A percentile compares a stretch with the other conserved stretches of the same genome.
phyloP scores from a whole-genome alignment of 257 asterid genomes.

The Jaltomata sinuosa region DNA sequence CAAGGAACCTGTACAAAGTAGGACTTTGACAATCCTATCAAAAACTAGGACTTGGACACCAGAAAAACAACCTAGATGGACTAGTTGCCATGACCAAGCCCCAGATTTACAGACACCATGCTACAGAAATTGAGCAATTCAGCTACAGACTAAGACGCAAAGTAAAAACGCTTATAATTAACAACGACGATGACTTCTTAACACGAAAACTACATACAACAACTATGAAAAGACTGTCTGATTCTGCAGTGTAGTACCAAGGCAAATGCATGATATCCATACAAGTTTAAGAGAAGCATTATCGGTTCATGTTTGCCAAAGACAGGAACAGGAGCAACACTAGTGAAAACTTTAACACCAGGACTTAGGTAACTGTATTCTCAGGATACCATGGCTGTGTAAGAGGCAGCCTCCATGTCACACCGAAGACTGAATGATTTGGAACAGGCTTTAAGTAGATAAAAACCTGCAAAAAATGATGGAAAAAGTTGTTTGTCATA shows the following conservation, averaged over 20 bases:
- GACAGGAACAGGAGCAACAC: background rate
- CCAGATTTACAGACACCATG: slow-evolving; percentile 19
- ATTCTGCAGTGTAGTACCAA: background rate
- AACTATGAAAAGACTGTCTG: background rate
- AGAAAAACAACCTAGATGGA: slow-evolving; percentile 9
- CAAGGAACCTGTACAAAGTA: slow-evolving; percentile 18
- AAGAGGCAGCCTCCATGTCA: slow-evolving; percentile 21
- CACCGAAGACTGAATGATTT: slow-evolving; percentile 11
- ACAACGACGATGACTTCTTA: background rate
- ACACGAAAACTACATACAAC: background rate
- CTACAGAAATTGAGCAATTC: slow-evolving; percentile 6
- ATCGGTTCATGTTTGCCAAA: background rate
- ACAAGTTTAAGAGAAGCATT: background rate
- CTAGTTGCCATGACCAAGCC: slow-evolving; percentile 39
- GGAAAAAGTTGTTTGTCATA: slow-evolving; percentile 21
- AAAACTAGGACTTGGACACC: slow-evolving; percentile 29
- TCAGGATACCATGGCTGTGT: slow-evolving; percentile 30
- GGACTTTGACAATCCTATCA: slow-evolving; percentile 31
- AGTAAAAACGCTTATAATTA: background rate
- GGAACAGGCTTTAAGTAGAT: slow-evolving; percentile 30
- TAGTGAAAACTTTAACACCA: slow-evolving; percentile 6
- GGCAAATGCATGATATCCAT: background rate
- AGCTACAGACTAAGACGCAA: background rate
- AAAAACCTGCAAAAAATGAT: slow-evolving; percentile 42
- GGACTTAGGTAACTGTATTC: slow-evolving; percentile 21